Percentiles rank a stretch among this genome's conserved stretches.
These are phyloP conservation scores for Aspergillus pseudoterreus DNA, from an alignment of 2,329 filamentous ascomycete genomes.

Conservation along the genomic window DNA sequence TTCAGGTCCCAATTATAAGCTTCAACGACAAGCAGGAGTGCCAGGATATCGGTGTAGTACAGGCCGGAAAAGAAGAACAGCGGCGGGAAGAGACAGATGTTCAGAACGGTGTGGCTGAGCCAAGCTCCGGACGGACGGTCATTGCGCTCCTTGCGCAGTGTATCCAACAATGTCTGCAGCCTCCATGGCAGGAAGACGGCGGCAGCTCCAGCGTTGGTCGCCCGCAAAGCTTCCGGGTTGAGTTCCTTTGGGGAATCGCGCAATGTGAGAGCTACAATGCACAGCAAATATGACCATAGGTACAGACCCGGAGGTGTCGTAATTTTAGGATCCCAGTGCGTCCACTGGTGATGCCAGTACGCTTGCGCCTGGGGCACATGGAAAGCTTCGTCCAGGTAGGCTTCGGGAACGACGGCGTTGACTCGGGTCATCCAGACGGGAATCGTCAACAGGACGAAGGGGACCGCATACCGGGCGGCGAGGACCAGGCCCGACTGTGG, in stretches of 20 bases:
- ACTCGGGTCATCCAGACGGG: conserved; percentile 44
- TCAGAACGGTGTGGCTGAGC: conserved; percentile 56
- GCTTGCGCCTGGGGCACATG: conserved; percentile 85
- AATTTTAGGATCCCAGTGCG: conserved; percentile 91
- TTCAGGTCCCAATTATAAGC: conserved; percentile 57
- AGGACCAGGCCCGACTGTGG: conserved; percentile 30
- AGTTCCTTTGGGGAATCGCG: conserved; percentile 30
- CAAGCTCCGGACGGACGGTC: conserved; percentile 28
- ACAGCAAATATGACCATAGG: conserved; percentile 48
- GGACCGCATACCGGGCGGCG: conserved; percentile 34
- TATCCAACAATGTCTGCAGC: conserved; percentile 53
- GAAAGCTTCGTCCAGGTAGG: conserved; percentile 56
- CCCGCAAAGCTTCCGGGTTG: conserved; percentile 32
- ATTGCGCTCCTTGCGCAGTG: conserved; percentile 34
- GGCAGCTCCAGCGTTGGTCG: conserved; percentile 35
- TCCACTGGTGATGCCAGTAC: conserved; percentile 73
- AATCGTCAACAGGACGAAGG: conserved; percentile 32
- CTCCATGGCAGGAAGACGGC: conserved; percentile 42
- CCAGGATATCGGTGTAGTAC: conserved; percentile 91
- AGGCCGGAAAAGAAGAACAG: conserved; percentile 94
- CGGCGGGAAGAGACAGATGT: conserved; percentile 80
- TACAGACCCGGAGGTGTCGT: conserved; percentile 90
- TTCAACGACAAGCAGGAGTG: conserved; percentile 69
- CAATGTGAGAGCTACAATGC: conserved; percentile 20
- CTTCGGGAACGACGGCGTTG: conserved; percentile 49